Conservation (phyloP, 495 filamentous ascomycete genomes). For the Penicillium canescens region DNA sequence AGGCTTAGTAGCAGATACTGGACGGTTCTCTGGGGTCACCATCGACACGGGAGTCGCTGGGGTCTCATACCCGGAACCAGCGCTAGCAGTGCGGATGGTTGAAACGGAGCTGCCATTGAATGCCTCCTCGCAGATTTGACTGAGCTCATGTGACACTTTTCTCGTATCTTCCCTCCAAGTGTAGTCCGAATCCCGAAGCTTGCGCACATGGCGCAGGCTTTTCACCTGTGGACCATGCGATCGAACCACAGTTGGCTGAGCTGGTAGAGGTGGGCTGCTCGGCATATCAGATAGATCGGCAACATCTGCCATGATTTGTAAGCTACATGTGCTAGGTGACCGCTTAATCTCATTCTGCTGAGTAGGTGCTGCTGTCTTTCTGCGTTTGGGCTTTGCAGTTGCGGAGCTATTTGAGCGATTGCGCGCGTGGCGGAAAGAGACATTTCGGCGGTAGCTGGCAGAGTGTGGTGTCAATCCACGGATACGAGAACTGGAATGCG, state of each 20-base stretch:
- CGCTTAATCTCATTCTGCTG: conserved; percentile 18
- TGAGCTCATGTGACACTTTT: conserved; percentile 66
- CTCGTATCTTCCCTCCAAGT: conserved; percentile 62
- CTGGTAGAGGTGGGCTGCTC: conserved; percentile 40
- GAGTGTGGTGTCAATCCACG: conserved; percentile 56
- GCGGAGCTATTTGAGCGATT: conserved; percentile 44
- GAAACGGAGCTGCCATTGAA: conserved; percentile 73
- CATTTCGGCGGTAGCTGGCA: conserved; percentile 68
- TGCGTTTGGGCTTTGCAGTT: conserved; percentile 23
- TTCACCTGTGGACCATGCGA: conserved; percentile 26
- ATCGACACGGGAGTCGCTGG: conserved; percentile 54
- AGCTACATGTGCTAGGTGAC: conserved; percentile 31
- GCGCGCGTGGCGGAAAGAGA: conserved; percentile 72
- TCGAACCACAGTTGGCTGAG: conserved; percentile 42
- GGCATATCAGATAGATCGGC: conserved; percentile 19
- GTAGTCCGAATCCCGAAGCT: conserved; percentile 42
- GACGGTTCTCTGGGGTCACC: conserved; percentile 26
- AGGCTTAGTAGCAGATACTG: conserved; percentile 1
- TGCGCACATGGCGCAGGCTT: conserved; percentile 34
- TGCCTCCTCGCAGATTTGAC: conserved; percentile 73
- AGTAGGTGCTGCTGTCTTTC: conserved; percentile 12
- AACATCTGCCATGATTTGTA: conserved; percentile 23
- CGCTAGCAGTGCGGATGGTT: conserved; percentile 45
- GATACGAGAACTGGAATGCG: conserved; percentile 56
- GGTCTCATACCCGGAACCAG: conserved; percentile 47